Evolutionary conservation across 1,284 basidiomycete species (phyloP).

Genomic region (Afroboletus lepidellus): DNA sequence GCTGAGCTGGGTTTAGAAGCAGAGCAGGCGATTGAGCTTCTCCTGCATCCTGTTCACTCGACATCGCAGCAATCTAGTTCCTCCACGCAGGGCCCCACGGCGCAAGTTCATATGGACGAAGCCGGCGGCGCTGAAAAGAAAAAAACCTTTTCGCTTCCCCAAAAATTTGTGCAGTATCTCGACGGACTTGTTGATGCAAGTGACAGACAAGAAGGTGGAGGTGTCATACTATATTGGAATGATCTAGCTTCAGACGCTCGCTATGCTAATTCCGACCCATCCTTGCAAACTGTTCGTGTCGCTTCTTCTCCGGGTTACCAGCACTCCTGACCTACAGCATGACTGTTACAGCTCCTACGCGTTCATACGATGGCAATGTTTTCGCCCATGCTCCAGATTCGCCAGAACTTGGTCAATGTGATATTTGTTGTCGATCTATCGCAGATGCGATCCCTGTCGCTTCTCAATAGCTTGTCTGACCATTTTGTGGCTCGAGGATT

Average conservation of each 20-base stretch:
- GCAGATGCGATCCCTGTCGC: slow-evolving; percentile 53
- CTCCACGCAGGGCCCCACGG: slow-evolving; percentile 5
- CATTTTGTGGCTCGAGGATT: slow-evolving; percentile 70
- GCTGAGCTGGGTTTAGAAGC: slow-evolving; percentile 61
- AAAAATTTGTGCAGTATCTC: slow-evolving; percentile 44
- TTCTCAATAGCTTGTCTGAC: slow-evolving; percentile 62
- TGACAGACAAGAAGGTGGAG: slow-evolving; percentile 78
- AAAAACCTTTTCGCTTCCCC: slow-evolving; percentile 21
- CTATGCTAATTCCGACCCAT: slow-evolving; percentile 53
- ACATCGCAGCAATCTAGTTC: slow-evolving; percentile 8
- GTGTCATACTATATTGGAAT: slow-evolving; percentile 83
- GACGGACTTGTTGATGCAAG: slow-evolving; percentile 87
- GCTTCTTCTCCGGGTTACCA: background rate
- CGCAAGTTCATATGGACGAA: slow-evolving; percentile 4
- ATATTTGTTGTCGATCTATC: slow-evolving; percentile 80
- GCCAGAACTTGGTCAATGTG: slow-evolving; percentile 77
- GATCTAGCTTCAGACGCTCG: slow-evolving; percentile 83
- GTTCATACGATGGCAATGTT: slow-evolving; percentile 79
- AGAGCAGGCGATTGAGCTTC: slow-evolving; percentile 64
- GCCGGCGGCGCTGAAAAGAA: slow-evolving; percentile 29
- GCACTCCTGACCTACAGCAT: slow-evolving; percentile 4
- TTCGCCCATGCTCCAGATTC: slow-evolving; percentile 60
- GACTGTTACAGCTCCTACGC: slow-evolving; percentile 56
- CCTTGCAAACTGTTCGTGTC: slow-evolving; percentile 15
- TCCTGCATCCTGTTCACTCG: slow-evolving; percentile 55